Evolutionary conservation across 1,284 basidiomycete genomes (phyloP).

Genomic region (Cutaneotrichosporon dermatis): DNA sequence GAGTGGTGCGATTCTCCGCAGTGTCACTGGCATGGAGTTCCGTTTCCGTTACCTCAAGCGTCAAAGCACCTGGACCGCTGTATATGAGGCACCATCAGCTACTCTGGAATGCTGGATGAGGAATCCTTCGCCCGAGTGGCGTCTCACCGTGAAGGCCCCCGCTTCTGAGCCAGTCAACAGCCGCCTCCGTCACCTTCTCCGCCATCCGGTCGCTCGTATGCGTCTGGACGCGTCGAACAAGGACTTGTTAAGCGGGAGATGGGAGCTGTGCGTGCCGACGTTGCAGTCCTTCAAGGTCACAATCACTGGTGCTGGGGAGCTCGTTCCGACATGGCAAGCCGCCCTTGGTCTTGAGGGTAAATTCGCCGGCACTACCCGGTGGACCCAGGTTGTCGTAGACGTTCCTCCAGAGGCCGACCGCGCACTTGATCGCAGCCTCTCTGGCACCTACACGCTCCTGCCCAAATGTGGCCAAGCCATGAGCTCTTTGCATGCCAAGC

Average conservation of each 20-base stretch:
- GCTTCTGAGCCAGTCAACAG: constrained; percentile 70
- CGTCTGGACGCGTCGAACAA: constrained; percentile 44
- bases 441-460: constrained; percentile 71
- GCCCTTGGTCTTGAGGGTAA: constrained; percentile 70
- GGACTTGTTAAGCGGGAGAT: constrained; percentile 63
- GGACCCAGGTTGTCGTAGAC: constrained; percentile 62
- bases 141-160: constrained; percentile 68
- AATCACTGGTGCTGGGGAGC: constrained; percentile 64
- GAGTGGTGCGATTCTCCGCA: constrained; percentile 63
- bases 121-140: constrained; percentile 77
- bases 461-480: constrained; percentile 87
- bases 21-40: constrained; percentile 59
- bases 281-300: constrained; percentile 57
- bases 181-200: constrained; percentile 68
- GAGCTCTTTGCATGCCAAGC: constrained; percentile 66
- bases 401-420: constrained; percentile 55
- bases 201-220: constrained; percentile 74
- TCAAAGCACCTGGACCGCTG: constrained; percentile 78
- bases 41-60: constrained; percentile 81
- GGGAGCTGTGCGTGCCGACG: constrained; percentile 77
- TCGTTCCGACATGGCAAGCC: constrained; percentile 79
- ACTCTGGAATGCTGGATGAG: constrained; percentile 72
- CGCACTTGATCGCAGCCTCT: constrained; percentile 72
- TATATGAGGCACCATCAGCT: constrained; percentile 69
- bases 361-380: constrained; percentile 63